Conservation (phyloP, 1,284 basidiomycete species). For the Omphalotus olearius region DNA sequence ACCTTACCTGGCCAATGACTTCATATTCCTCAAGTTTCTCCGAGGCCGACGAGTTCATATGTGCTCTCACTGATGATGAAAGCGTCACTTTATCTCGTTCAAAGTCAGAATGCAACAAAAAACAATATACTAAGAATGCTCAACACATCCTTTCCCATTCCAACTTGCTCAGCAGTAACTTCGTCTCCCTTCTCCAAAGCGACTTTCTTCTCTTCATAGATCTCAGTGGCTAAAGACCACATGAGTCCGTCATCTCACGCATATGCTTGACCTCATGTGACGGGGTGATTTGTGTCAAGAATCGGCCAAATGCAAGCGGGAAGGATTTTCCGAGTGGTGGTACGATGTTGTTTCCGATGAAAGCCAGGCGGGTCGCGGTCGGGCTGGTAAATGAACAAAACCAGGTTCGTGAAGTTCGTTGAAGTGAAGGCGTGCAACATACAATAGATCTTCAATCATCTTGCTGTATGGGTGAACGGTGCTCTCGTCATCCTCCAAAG, state of each 20-base stretch:
- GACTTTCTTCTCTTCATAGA: not conserved
- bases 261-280: not conserved
- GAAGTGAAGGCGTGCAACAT: not conserved
- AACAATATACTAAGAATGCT: not conserved
- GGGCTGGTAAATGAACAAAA: not conserved
- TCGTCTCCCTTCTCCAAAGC: not conserved
- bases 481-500: conserved; percentile 9
- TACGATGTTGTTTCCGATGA: not conserved
- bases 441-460: conserved; percentile 13
- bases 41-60: not conserved
- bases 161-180: not conserved
- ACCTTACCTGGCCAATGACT: conserved; percentile 1
- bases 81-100: not conserved
- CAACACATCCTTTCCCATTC: not conserved
- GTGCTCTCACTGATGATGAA: not conserved
- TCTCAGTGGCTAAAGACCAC: not conserved
- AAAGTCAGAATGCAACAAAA: not conserved
- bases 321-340: not conserved
- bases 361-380: not conserved
- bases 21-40: not conserved
- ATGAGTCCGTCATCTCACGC: conserved; percentile 4
- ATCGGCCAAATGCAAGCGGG: not conserved
- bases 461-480: conserved; percentile 9
- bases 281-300: not conserved
- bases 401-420: not conserved